Evolutionary conservation across 2,329 filamentous ascomycete genomes (phyloP), one percentile per base, ranked within the genome.

Genomic region (Verruconis gallopava): DNA sequence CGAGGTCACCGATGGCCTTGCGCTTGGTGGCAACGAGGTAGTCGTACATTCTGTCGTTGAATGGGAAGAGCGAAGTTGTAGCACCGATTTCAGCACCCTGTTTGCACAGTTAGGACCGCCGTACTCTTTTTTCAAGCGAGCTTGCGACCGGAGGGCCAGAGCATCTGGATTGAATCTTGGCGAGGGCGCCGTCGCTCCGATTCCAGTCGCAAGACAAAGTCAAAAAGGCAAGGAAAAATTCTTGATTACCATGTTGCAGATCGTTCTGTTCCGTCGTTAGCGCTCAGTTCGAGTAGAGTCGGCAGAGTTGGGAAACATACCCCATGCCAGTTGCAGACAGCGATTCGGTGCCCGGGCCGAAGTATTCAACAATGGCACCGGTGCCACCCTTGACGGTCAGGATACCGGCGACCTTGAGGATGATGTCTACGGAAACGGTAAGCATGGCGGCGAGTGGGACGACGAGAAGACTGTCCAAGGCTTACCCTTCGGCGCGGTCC

Each of bases 381-480:
- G 91, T 98, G 55, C 91, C 91, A 62, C 91, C 91, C 75, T 96
- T 96, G 57, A 98, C 91, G 39, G 91, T 96, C 33, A 95, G 75
- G 51, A 94, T 93, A 57, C 89, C 91, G 52, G 91, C 91, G 50
- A 96, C 82, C 78, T 95, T 94, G 45, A 95, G 75, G 56, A 98
- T 98, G 50, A 98, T 85, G 61, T 96, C 86, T 86, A 50, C 11
- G 17, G 9, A 18, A 36, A 6, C 17, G 17, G 9, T 36, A 36
- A 15, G 9, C n/a, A 9, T 30, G 6, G 25, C 9, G 6, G 17
- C 14, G 33, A 9, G 18, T 11, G 6, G 9, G 9, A 11, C 9
- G 6, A 9, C 33, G 6, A 36, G 11, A 15, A 36, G 6, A 15
- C n/a, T 13, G 42, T 49, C 34, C 22, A 22, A 49, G n/a, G 25